Base-by-base conservation (phyloP, 495 filamentous ascomycete species). In the Achaetomiella virescens region DNA sequence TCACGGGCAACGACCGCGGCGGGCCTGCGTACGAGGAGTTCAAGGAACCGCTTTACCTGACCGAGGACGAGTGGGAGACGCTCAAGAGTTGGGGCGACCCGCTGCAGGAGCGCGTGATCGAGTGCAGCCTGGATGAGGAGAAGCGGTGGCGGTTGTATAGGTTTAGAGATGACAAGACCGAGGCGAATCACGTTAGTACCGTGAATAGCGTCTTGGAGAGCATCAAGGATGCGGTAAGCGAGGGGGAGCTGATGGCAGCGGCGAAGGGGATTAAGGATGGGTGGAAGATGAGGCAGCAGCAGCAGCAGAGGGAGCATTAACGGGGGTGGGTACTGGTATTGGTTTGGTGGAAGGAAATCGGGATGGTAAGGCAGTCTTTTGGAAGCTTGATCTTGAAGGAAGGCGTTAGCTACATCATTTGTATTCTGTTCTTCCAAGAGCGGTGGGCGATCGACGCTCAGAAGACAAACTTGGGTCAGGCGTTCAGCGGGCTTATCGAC, bases 131-230 rank as follows among this genome's bases (percentile, higher is more conserved):
- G 71, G 89, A 96, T 62, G 70, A 75, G 18, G 66, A 86, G 54
- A 77, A 76, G 22, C 74, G 82, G 21, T 98, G 93, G 93, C 80
- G 89, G 33, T 90, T 88, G 68, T 84, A 91, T 61, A 81, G 90
- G 42, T 87, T 96, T 60, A 78, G 93, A 9, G 90, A 96, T 53
- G 93, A 98, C 65, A 98, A 98, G 69, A 74, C 76, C 11, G 87
- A 96, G 57, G 90, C 87, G 2, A 98, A 98, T 66, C 90, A 96
- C 68, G 85, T 89, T 37, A 81, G 73, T 24, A 90, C 86, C 0
- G 89, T 95, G 1, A 72, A 85, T 20, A 88, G 84, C 58, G 91
- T 96, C 14, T 75, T 95, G 47, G 83, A 91, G 59, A 91, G 86
- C 69, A 95, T 96, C 49, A 71, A 81, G 53, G 90, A 96, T 67